Percentiles rank a stretch among this genome's conserved stretches.
These are phyloP conservation scores for Phlyctochytrium planicorne DNA, from an alignment of 192 early-diverging fungal genomes.

Conservation along the genomic window DNA sequence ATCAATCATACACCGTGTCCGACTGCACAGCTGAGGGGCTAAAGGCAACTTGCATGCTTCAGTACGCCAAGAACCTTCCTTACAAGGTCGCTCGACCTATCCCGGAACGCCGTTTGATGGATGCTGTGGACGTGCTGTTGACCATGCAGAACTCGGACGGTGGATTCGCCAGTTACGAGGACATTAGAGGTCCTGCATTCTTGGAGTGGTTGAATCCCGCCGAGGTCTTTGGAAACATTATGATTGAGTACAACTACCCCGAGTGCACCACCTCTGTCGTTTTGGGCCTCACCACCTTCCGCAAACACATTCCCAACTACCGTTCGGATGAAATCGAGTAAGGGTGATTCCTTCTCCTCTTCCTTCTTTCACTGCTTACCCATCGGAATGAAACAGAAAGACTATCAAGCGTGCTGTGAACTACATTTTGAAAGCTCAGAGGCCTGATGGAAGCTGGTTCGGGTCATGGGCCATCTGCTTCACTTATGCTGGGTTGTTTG, in stretches of 20 bases:
- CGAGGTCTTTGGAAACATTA: constrained; percentile 89
- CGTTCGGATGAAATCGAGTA: constrained; percentile 75
- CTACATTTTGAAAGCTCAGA: constrained; percentile 76
- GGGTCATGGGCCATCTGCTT: constrained; percentile 98
- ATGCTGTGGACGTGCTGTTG: constrained; percentile 89
- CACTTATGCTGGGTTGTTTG: constrained; percentile 95
- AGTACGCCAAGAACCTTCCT: constrained; percentile 1
- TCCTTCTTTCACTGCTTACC: constrained; percentile 1
- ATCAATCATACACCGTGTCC: constrained; percentile 93
- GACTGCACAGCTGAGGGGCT: constrained; percentile 95
- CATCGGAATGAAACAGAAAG: constrained; percentile 4
- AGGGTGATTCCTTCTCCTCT: constrained; percentile 22
- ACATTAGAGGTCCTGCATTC: constrained; percentile 70
- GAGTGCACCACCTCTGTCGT: constrained; percentile 96
- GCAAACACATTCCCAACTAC: constrained; percentile 76
- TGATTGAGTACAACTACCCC: constrained; percentile 67
- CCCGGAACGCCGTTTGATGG: constrained; percentile 66
- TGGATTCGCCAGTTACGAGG: constrained; percentile 94
- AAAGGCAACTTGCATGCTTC: constrained; percentile 57
- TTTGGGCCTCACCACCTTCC: constrained; percentile 78
- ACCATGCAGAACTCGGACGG: constrained; percentile 89
- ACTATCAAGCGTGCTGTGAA: constrained; percentile 58
- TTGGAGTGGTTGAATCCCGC: constrained; percentile 92
- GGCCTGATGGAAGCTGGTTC: constrained; percentile 87
- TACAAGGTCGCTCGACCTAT: constrained; percentile 38